Conservation (phyloP, 768 basidiomycete species). For the Hericium erinaceus region DNA sequence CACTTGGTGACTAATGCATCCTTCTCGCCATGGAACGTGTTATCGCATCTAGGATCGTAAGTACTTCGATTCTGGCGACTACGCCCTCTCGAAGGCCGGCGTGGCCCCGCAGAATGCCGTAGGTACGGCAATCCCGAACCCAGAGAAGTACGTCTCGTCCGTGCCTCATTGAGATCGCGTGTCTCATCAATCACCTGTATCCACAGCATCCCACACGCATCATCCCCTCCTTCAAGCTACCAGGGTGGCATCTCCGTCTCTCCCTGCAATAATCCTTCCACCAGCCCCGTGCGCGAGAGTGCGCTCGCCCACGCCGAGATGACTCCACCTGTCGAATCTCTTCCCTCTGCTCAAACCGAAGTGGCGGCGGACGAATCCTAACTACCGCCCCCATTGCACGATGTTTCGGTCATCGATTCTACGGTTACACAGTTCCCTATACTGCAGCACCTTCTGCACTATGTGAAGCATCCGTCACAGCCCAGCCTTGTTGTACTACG, state of each 20-base stretch:
- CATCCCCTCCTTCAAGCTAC: constrained; percentile 46
- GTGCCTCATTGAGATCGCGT: constrained; percentile 8
- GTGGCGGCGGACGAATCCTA: too few relatives aligned
- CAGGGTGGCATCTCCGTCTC: constrained; percentile 20
- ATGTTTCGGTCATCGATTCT: too few relatives aligned
- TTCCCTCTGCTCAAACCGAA: too few relatives aligned
- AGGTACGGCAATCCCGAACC: constrained; percentile 96
- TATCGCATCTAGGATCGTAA: constrained; percentile 72
- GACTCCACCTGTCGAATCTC: neutral
- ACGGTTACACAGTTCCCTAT: too few relatives aligned
- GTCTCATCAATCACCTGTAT: neutral
- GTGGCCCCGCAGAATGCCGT: constrained; percentile 80
- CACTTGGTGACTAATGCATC: too few relatives aligned
- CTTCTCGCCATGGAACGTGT: neutral
- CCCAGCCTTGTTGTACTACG: neutral
- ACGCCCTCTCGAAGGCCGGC: constrained; percentile 93
- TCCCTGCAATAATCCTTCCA: constrained; percentile 7
- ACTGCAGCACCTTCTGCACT: neutral
- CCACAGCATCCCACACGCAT: constrained; percentile 85
- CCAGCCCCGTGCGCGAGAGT: constrained; percentile 14
- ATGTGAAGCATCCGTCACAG: neutral
- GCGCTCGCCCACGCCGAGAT: constrained; percentile 5
- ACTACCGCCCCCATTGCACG: too few relatives aligned
- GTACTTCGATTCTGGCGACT: constrained; percentile 99
- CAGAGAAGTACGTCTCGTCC: constrained; percentile 68